Evolutionary conservation across 352 stramenopile species (phyloP).

Genomic region (Phytopythium boreale): DNA sequence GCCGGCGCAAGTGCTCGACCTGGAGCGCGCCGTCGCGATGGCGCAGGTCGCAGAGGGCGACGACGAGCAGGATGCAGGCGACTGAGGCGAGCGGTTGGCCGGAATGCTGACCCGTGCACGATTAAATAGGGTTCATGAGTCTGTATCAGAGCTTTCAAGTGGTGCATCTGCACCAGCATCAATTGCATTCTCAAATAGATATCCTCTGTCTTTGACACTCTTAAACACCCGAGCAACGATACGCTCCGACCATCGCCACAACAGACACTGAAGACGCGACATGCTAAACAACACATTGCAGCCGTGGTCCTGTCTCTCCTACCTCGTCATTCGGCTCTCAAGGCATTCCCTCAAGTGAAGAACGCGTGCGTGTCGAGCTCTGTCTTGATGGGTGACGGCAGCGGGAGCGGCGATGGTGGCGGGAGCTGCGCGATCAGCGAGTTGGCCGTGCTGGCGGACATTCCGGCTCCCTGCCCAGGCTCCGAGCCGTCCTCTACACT

Average conservation of each 20-base stretch:
- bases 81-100: slow-evolving; percentile 2
- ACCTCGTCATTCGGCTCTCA: background rate
- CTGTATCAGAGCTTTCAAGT: background rate
- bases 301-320: background rate
- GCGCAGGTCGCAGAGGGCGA: slow-evolving; percentile 49
- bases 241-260: too few relatives aligned
- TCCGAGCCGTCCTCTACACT: background rate
- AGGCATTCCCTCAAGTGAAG: slow-evolving; percentile 61
- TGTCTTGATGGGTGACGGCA: slow-evolving; percentile 82
- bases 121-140: too few relatives aligned
- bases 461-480: background rate
- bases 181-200: too few relatives aligned
- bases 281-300: background rate
- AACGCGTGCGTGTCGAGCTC: slow-evolving; percentile 84
- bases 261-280: too few relatives aligned
- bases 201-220: too few relatives aligned
- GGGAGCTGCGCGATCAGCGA: slow-evolving; percentile 19
- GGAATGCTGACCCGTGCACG: too few relatives aligned
- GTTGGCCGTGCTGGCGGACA: slow-evolving; percentile 9
- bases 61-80: slow-evolving; percentile 35
- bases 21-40: slow-evolving; percentile 64
- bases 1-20: slow-evolving; percentile 43
- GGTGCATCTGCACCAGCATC: background rate
- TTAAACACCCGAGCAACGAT: too few relatives aligned
- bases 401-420: slow-evolving; percentile 42